A percentile compares a stretch with the other conserved stretches of the same genome.
These are phyloP conservation scores for Xylariaceae sp. DNA, from an alignment of 2,329 filamentous ascomycete genomes.

Conservation along the genomic window DNA sequence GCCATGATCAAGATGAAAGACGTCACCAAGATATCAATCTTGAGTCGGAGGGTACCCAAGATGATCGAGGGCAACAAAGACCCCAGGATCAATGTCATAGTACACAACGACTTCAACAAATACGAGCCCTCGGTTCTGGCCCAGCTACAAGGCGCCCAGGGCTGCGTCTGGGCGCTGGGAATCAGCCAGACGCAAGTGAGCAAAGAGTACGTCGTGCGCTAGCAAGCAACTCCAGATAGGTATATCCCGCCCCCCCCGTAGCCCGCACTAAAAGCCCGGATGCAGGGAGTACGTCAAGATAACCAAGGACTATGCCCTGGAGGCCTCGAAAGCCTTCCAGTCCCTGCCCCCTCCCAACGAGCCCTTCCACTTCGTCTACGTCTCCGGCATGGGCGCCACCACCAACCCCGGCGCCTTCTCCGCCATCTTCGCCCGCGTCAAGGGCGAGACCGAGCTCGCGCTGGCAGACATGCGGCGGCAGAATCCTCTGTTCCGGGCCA, in stretches of 20 bases:
- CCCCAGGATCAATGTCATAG: constrained; percentile 59
- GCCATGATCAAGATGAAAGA: constrained; percentile 53
- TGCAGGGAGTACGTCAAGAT: constrained; percentile 60
- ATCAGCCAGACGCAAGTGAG: constrained; percentile 56
- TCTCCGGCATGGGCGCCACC: constrained; percentile 62
- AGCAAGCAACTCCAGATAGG: too few relatives aligned
- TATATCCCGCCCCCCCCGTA: too few relatives aligned
- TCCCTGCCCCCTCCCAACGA: constrained; percentile 33
- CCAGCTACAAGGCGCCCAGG: constrained; percentile 59
- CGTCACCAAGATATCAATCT: constrained; percentile 62
- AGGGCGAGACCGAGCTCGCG: constrained; percentile 60
- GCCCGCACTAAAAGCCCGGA: too few relatives aligned
- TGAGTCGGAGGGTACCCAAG: constrained; percentile 57
- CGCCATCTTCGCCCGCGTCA: constrained; percentile 56
- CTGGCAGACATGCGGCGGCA: constrained; percentile 49
- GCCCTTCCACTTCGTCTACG: constrained; percentile 66
- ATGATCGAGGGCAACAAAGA: constrained; percentile 56
- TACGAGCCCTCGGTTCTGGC: constrained; percentile 55
- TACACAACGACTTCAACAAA: constrained; percentile 61
- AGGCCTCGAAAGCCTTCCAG: constrained; percentile 13
- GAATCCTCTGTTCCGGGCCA: constrained; percentile 45
- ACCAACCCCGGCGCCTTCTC: constrained; percentile 52
- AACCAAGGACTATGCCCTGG: constrained; percentile 54
- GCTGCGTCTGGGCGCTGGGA: constrained; percentile 71
- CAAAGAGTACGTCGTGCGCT: constrained; percentile 44